Evolutionary conservation across 225 moss, liverwort and hornwort genomes (phyloP), one percentile per base, ranked within the genome.

Genomic region (Polytrichum commune): DNA sequence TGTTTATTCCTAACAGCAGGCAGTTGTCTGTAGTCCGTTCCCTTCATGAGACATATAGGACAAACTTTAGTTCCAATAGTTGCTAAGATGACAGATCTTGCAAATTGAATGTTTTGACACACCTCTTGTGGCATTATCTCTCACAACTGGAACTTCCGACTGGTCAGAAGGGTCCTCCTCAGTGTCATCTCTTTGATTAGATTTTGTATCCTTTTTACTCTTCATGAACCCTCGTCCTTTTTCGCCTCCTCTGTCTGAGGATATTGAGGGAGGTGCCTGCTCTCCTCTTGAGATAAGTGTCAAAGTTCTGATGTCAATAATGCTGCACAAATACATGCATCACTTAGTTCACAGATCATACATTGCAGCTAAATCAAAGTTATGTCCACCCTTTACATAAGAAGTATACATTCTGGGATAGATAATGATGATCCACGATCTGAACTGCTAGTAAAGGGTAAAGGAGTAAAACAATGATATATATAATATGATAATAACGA

Each of bases 81-180:
- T 46, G 13, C 46, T 46, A 46, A 46, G 46, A 46, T 46, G 46
- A 46, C 46, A 46, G 46, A 46, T 24, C 23, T 53, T 29, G 20
- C 54, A 46, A 25, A 46, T 8, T 19, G 20, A 19, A 57, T 57
- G 22, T 19, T 5, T 57, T 23, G 22, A 58, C 58, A 20, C 61
- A 93, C 92, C 92, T 92, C 92, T 88, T 24, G 81, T 76, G 68
- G 82, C 79, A 56, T 91, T 73, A 79, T 98, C 97, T 69, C 90
- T 93, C 70, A 90, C 85, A 54, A 89, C 46, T 63, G 86, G 87
- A 67, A 79, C 54, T 27, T 92, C 97, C 27, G 63, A 64, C 71
- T 90, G 84, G n/a, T 80, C 72, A 73, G 62, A 53, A 65, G 66
- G 76, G 72, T 76, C 69, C 30, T 86, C 86, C 63, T 69, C 85